Evolutionary conservation across 768 basidiomycete genomes (phyloP), one percentile per base, ranked within the genome.

Genomic region (Trametes gibbosa): DNA sequence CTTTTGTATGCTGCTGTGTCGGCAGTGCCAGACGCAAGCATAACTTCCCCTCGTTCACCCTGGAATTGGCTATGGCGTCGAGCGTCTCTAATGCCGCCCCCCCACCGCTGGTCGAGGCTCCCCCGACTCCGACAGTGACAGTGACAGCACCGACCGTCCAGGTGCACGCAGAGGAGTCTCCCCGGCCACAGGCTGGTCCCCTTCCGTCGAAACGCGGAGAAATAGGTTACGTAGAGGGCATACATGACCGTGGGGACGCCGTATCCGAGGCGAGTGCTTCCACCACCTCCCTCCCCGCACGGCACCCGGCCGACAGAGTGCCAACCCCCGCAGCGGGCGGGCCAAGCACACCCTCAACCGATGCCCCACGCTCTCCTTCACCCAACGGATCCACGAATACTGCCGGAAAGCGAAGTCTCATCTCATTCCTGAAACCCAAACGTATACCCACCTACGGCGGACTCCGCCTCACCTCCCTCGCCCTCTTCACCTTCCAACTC

Each of bases 121-220:
- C 37, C 19, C 48, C 49, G 50, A 50, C 49, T 23, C 24, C 17
- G 47, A 50, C 50, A 34, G n/a, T 35, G 58, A 37, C 58, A 48
- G 17, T 39, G 27, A 39, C 50, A 48, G 3, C 50, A 16, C 19
- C 42, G 50, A 50, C 45, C 14, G 19, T 42, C 19, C 29, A 32
- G 43, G 29, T 41, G 48, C 40, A 10, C 21, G 24, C 17, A 23
- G 47, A 52, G 13, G 56, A 52, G 34, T 35, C 50, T 25, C 53
- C 50, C 41, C 53, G 61, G 51, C 63, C 63, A 35, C 65, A 87
- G 76, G 84, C 85, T 65, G 84, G 76, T 42, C 85, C 86, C 54
- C 72, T 87, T 66, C 87, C 86, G 52, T 69, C 67, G 43, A 88
- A 87, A 69, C 76, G 79, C 19, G 87, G 86, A 25, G 86, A 88